Percentiles rank a stretch among this genome's conserved stretches.
Conservation (phyloP, 2,329 filamentous ascomycete genomes). For the Chaetomium globosum region DNA sequence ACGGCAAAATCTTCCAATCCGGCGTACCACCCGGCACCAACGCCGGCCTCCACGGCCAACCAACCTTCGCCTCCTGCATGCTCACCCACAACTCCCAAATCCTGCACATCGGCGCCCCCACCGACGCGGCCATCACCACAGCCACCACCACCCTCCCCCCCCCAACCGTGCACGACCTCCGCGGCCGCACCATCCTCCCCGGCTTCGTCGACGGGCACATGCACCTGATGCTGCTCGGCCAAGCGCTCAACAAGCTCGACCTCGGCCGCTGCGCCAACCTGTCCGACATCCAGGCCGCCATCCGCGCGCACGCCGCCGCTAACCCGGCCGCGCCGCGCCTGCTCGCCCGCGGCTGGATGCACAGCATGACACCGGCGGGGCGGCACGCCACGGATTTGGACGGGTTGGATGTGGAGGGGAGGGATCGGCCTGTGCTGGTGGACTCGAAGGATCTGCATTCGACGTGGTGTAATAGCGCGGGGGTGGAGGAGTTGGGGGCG, state of each 20-base stretch:
- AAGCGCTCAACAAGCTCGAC: conserved; percentile 55
- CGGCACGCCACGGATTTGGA: conserved; percentile 46
- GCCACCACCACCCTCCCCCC: conserved; percentile 34
- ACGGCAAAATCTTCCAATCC: conserved; percentile 52
- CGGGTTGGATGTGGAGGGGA: conserved; percentile 55
- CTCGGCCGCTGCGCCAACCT: conserved; percentile 52
- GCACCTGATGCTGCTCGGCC: conserved; percentile 59
- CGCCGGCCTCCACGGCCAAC: conserved; percentile 35
- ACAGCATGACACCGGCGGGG: conserved; percentile 55
- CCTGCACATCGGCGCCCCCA: conserved; percentile 42
- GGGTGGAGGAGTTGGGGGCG: conserved; percentile 54
- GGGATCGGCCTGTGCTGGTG: conserved; percentile 54
- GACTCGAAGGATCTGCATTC: conserved; percentile 61
- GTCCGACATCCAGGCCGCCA: conserved; percentile 52
- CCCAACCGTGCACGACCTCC: conserved; percentile 41
- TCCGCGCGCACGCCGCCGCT: conserved; percentile 49
- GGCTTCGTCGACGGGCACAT: conserved; percentile 62
- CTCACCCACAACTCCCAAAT: conserved; percentile 44
- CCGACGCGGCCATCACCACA: conserved; percentile 39
- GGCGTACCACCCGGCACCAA: conserved; percentile 34
- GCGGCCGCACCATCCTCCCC: conserved; percentile 51
- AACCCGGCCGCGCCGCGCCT: conserved; percentile 53
- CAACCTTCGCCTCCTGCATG: conserved; percentile 45
- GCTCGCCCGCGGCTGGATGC: conserved; percentile 59
- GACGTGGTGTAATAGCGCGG: conserved; percentile 58